These are phyloP conservation scores for Aspergillus sparsus DNA, from an alignment of 495 filamentous ascomycete genomes.

Conservation along the genomic window DNA sequence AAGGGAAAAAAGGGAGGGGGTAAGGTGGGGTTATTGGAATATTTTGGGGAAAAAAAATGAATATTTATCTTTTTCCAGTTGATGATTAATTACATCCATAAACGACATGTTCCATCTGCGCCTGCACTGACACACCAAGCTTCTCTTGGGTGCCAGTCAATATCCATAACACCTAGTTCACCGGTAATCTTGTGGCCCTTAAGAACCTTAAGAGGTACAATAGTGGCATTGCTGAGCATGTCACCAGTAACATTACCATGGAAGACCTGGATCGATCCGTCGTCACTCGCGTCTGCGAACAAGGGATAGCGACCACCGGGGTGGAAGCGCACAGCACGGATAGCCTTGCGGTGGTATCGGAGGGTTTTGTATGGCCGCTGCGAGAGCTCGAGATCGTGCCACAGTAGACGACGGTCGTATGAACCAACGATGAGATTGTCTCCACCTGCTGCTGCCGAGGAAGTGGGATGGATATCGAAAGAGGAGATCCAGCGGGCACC, in stretches of 20 bases:
- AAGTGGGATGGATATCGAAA: constrained; percentile 84
- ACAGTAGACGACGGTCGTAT: constrained; percentile 90
- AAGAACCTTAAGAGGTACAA: constrained; percentile 93
- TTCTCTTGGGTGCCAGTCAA: constrained; percentile 92
- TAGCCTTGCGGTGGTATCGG: constrained; percentile 88
- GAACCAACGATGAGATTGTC: constrained; percentile 92
- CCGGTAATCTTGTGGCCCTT: constrained; percentile 78
- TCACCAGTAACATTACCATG: constrained; percentile 94
- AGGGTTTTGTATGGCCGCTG: constrained; percentile 91
- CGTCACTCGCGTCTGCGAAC: constrained; percentile 91
- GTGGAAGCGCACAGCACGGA: constrained; percentile 85
- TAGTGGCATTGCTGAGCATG: constrained; percentile 90
- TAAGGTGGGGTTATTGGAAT: no score
- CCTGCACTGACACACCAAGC: constrained; percentile 93
- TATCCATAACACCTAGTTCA: constrained; percentile 85
- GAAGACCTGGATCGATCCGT: constrained; percentile 92
- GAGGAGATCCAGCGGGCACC: constrained; percentile 94
- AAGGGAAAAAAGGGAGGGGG: no score
- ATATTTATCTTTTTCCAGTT: no score
- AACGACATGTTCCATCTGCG: constrained; percentile 84
- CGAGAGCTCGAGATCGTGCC: constrained; percentile 96
- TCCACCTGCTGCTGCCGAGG: constrained; percentile 58
- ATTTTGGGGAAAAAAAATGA: no score
- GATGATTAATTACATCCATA: constrained; percentile 61
- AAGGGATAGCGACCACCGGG: constrained; percentile 74